Evolutionary conservation across 1,284 basidiomycete species (phyloP).

Genomic region (Termitomyces sp.): DNA sequence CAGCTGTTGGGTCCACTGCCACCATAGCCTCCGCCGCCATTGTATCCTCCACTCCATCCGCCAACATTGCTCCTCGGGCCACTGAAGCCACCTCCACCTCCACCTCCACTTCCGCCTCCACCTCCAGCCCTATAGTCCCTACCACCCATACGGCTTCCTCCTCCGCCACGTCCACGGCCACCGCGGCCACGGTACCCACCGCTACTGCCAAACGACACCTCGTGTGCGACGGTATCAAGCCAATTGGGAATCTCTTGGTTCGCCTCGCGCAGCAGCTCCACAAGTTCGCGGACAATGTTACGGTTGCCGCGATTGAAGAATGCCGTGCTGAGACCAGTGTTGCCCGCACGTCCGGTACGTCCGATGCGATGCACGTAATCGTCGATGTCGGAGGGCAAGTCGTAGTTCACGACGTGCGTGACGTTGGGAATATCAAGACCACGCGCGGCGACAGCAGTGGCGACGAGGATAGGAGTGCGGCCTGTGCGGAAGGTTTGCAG

Average conservation of each 20-base stretch:
- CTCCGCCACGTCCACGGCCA: constrained; percentile 31
- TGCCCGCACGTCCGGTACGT: constrained; percentile 98
- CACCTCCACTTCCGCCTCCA: constrained; percentile 23
- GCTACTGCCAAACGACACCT: constrained; percentile 71
- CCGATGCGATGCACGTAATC: constrained; percentile 99
- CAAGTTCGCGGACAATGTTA: constrained; percentile 87
- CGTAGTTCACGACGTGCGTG: constrained; percentile 98
- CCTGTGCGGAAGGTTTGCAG: constrained; percentile 94
- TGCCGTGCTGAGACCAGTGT: constrained; percentile 92
- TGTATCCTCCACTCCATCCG: constrained; percentile 39
- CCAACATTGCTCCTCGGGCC: constrained; percentile 19
- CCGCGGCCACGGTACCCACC: constrained; percentile 34
- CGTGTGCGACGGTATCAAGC: constrained; percentile 85
- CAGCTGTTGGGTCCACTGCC: constrained; percentile 29
- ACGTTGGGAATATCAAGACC: constrained; percentile 99
- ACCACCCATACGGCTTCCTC: constrained; percentile 23
- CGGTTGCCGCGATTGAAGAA: constrained; percentile 93
- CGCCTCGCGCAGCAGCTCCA: constrained; percentile 93
- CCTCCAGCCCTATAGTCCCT: constrained; percentile 35
- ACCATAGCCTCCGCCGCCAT: constrained; percentile 20
- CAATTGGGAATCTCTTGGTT: constrained; percentile 95
- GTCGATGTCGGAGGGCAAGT: constrained; percentile 97
- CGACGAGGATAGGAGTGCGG: constrained; percentile 94
- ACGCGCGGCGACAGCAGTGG: constrained; percentile 97
- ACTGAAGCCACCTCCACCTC: constrained; percentile 14